phyloP scores from a whole-genome alignment of 345 rosid species.

The Salix dunnii region DNA sequence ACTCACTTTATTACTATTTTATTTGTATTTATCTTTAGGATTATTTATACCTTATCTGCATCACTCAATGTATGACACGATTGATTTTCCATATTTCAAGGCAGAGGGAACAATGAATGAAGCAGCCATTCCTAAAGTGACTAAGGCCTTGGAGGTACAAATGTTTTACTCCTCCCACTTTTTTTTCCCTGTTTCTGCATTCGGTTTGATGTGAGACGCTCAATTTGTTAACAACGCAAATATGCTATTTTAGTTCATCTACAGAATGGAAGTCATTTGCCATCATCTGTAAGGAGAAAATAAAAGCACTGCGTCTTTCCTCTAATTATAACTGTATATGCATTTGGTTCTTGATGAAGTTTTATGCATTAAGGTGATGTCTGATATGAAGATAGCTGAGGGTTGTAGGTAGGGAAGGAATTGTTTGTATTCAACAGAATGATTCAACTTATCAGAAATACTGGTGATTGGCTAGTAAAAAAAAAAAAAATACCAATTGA shows the following conservation, averaged over 20 bases:
- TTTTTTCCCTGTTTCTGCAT: not conserved
- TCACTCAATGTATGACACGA: not conserved
- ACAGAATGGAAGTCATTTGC: too few relatives aligned
- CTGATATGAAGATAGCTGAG: not conserved
- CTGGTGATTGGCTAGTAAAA: too few relatives aligned
- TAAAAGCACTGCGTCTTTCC: not conserved
- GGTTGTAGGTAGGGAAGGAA: not conserved
- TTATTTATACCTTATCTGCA: not conserved
- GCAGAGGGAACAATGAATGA: conserved; percentile 78
- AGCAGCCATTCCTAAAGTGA: conserved; percentile 51
- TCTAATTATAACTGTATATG: not conserved
- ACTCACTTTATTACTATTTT: too few relatives aligned
- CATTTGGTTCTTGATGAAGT: not conserved
- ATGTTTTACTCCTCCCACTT: not conserved
- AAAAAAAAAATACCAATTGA: not conserved
- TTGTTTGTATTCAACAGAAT: not conserved
- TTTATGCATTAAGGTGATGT: not conserved
- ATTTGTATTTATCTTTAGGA: not conserved
- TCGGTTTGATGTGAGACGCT: not conserved
- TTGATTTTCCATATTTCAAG: conserved; percentile 32
- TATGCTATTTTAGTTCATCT: not conserved
- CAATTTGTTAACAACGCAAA: not conserved
- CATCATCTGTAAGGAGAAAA: not conserved
- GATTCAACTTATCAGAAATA: not conserved
- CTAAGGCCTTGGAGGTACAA: conserved; percentile 59